Evolutionary conservation across 306 rosid genomes (phyloP), one percentile per base, ranked within the genome.

Genomic region (Cyclanthera cordifolia): DNA sequence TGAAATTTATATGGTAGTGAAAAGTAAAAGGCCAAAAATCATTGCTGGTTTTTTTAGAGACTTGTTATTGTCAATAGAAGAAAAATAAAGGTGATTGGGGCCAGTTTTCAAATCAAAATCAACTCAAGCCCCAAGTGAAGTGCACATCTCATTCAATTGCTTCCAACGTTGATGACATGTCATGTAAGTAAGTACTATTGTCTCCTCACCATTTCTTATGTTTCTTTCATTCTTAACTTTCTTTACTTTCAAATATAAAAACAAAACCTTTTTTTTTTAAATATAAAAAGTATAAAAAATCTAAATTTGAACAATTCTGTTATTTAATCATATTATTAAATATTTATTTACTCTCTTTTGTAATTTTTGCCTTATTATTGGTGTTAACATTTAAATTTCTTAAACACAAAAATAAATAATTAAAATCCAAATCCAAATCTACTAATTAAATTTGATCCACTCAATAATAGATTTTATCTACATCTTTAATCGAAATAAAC

Each of bases 111-210:
- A 58, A 34, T 19, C 47, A 30, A 58, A 28, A 58, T 58, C 24
- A 32, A 60, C 1, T 61, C 3, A 37, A 61, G 39, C 72, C 70
- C 75, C 74, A 74, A 69, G 75, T 54, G 56, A 75, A 46, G 74
- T 75, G 75, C 76, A 70, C 75, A 69, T 73, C 76, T 77, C 47
- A 81, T 41, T 27, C 82, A 52, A 20, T 67, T 89, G 92, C 80
- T 79, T 70, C 87, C 83, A 69, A 78, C 67, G 55, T 51, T 57
- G 84, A 64, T 82, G 81, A 80, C 96, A 84, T 76, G 81, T 77
- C 93, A 83, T 79, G 37, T 32, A 32, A 32, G 96, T 82, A 73
- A 72, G 72, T 34, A 78, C 4, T 87, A 78, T 81, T 76, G 32
- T 73, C 46, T 43, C 69, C 32, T 28, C 32, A 28, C 74, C 67